Evolutionary conservation across 1,284 basidiomycete genomes (phyloP).

Genomic region (Puccinia novopanici): DNA sequence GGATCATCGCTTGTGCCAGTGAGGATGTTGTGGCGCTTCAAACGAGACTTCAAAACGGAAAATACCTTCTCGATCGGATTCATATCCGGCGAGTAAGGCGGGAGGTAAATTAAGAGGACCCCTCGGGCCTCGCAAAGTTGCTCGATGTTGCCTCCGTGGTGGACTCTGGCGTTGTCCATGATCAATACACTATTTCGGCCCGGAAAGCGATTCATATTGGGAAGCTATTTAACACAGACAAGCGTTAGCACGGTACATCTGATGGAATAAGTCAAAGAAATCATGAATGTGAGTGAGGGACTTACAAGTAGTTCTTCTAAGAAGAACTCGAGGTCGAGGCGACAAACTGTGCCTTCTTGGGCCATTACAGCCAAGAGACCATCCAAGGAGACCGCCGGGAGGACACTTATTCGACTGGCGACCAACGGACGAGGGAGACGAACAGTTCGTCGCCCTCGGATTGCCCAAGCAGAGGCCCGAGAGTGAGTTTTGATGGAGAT

Average conservation of each 20-base stretch:
- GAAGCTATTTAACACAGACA: background rate
- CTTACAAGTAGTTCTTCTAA: background rate
- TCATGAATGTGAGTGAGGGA: too few species aligned
- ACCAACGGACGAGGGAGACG: too few species aligned
- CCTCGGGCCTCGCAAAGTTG: background rate
- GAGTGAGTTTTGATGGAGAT: background rate
- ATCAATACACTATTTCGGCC: background rate
- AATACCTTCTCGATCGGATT: too few species aligned
- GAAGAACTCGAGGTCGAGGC: background rate
- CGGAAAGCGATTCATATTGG: background rate
- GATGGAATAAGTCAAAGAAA: background rate
- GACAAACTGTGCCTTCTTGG: background rate
- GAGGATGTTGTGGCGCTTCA: too few species aligned
- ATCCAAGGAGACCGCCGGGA: background rate
- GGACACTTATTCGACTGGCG: background rate
- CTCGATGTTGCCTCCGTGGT: background rate
- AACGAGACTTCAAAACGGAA: too few species aligned
- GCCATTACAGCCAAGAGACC: background rate
- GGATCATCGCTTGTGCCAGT: too few species aligned
- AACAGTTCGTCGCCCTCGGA: background rate
- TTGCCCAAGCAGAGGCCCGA: too few species aligned
- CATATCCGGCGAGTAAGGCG: background rate
- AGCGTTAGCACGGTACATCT: background rate
- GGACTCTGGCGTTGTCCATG: slow-evolving; percentile 10
- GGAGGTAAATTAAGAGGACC: too few species aligned